These are phyloP conservation scores for Colletotrichum eremochloae DNA, from an alignment of 2,329 filamentous ascomycete genomes.

Conservation along the genomic window DNA sequence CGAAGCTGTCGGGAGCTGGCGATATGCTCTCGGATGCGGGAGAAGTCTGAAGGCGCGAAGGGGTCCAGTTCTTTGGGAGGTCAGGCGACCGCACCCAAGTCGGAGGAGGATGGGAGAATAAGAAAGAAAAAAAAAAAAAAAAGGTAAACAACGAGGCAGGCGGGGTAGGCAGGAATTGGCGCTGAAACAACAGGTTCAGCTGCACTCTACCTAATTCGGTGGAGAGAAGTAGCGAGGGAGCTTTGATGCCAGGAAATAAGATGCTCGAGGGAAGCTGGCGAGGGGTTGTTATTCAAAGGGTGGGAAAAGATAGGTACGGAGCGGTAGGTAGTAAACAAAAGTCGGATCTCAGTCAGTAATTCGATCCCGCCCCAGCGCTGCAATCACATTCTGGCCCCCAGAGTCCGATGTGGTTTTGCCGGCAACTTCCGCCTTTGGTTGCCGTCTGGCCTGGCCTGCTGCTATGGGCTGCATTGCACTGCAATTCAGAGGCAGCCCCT, in stretches of 20 bases:
- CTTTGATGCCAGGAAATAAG: constrained; percentile 26
- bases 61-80: constrained; percentile 21
- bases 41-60: constrained; percentile 29
- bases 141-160: constrained; percentile 40
- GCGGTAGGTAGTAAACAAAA: constrained; percentile 38
- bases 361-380: constrained; percentile 29
- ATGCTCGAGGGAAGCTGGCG: constrained; percentile 34
- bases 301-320: constrained; percentile 39
- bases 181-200: constrained; percentile 39
- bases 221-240: constrained; percentile 30
- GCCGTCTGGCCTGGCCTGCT: constrained; percentile 10
- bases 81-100: constrained; percentile 37
- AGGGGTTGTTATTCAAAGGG: constrained; percentile 40
- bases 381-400: constrained; percentile 22
- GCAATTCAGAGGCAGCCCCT: constrained; percentile 4
- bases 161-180: constrained; percentile 41
- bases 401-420: constrained; percentile 34
- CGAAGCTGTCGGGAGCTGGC: constrained; percentile 19
- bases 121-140: constrained; percentile 1
- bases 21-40: constrained; percentile 24
- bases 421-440: constrained; percentile 35
- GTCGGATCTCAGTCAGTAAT: constrained; percentile 39
- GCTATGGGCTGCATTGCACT: constrained; percentile 5
- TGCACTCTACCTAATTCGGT: constrained; percentile 32
- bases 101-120: constrained; percentile 6